A percentile compares a stretch with the other conserved stretches of the same genome.
Evolutionary conservation across 768 basidiomycete species (phyloP).

Genomic region (Hemileccinum impolitum): DNA sequence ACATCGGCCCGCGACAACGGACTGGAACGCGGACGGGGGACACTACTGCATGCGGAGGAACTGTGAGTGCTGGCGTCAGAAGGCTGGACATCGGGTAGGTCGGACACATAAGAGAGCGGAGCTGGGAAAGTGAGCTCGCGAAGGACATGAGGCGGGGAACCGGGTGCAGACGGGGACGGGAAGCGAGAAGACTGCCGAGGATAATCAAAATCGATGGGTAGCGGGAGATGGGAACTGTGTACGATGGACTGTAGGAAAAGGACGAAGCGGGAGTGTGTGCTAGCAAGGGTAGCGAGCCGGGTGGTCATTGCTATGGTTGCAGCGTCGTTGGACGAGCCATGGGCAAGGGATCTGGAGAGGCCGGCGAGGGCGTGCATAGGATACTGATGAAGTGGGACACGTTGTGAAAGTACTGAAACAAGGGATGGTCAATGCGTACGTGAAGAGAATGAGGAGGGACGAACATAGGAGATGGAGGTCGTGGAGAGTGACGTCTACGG

Average conservation of each 20-base stretch:
- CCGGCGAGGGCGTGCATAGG: conserved; percentile 61
- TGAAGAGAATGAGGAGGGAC: conserved; percentile 29
- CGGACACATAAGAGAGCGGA: conserved; percentile 53
- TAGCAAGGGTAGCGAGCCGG: conserved; percentile 47
- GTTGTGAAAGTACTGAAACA: conserved; percentile 60
- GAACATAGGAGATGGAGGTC: conserved; percentile 66
- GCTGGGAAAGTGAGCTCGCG: conserved; percentile 73
- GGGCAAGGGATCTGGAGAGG: conserved; percentile 38
- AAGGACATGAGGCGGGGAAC: conserved; percentile 30
- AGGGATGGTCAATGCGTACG: neutral
- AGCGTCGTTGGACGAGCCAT: conserved; percentile 14
- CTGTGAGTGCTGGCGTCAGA: conserved; percentile 8
- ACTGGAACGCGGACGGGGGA: conserved; percentile 12
- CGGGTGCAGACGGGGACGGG: conserved; percentile 11
- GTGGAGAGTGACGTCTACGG: conserved; percentile 50
- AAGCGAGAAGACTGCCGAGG: conserved; percentile 26
- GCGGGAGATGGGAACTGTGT: conserved; percentile 52
- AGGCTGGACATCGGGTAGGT: conserved; percentile 12
- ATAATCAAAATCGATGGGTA: conserved; percentile 44
- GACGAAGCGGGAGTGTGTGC: conserved; percentile 71
- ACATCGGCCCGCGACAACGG: conserved; percentile 22
- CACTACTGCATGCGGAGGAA: neutral
- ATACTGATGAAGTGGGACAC: conserved; percentile 63
- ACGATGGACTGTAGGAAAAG: conserved; percentile 70
- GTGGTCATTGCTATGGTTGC: conserved; percentile 23